These are phyloP conservation scores for Trametes sp. DNA, from an alignment of 1,284 basidiomycete species.

Conservation along the genomic window DNA sequence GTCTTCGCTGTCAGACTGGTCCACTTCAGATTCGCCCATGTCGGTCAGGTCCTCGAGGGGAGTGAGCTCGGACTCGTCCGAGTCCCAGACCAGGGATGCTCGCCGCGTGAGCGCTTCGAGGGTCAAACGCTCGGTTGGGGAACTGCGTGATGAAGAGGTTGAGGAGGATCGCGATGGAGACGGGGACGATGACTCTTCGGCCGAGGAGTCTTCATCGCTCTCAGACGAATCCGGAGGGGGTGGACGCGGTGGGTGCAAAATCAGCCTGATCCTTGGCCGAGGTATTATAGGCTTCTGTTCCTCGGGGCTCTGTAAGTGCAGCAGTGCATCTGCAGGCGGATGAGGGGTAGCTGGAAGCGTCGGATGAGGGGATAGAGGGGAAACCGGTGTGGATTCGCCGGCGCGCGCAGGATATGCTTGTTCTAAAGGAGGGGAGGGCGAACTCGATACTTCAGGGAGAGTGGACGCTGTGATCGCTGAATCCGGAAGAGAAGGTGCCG, in stretches of 20 bases:
- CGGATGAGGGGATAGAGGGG: not conserved
- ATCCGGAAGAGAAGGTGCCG: not conserved
- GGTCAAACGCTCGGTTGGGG: not conserved
- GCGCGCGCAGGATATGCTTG: too few species aligned
- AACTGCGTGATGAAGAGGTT: not conserved
- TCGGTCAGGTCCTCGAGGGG: slow-evolving; percentile 32
- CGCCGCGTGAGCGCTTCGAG: not conserved
- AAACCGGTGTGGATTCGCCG: too few species aligned
- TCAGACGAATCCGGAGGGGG: not conserved
- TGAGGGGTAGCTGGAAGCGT: not conserved
- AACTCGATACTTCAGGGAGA: not conserved
- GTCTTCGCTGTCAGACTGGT: slow-evolving; percentile 21
- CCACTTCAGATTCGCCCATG: slow-evolving; percentile 32
- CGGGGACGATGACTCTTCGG: not conserved
- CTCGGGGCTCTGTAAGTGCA: not conserved
- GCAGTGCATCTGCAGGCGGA: not conserved
- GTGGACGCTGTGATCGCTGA: not conserved
- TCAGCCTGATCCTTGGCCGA: not conserved
- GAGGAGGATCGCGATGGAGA: not conserved
- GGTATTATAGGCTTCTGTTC: not conserved
- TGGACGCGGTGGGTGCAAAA: not conserved
- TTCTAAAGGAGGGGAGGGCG: too few species aligned
- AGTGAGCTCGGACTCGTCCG: slow-evolving; percentile 36
- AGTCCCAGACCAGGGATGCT: slow-evolving; percentile 26
- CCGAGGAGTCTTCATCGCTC: not conserved